These are phyloP conservation scores for Botryotinia calthae DNA, from an alignment of 2,329 filamentous ascomycete species.

Conservation along the genomic window DNA sequence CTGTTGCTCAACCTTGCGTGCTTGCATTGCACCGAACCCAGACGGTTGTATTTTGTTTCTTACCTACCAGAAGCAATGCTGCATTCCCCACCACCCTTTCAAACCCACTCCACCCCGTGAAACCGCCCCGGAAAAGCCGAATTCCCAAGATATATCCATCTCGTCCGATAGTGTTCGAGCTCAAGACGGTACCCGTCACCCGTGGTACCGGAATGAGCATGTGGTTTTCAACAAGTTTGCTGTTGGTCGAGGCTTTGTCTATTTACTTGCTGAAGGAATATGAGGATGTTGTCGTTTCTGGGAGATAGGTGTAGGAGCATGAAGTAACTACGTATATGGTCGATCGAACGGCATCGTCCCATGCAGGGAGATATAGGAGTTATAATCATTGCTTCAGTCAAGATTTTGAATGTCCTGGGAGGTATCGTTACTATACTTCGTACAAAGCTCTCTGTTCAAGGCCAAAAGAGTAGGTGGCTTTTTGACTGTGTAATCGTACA, in stretches of 20 bases:
- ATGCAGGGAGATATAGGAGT: neutral
- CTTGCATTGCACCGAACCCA: neutral
- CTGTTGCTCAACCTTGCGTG: slow-evolving; percentile 6
- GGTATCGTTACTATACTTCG: too few relatives aligned
- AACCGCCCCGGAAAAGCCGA: slow-evolving; percentile 12
- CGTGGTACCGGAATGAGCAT: neutral
- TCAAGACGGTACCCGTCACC: neutral
- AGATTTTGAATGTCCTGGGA: neutral
- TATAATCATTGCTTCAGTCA: neutral
- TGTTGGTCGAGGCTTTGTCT: neutral
- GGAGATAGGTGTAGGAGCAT: neutral
- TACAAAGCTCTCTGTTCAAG: neutral
- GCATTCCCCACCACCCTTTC: neutral
- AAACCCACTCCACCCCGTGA: neutral
- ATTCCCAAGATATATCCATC: slow-evolving; percentile 15
- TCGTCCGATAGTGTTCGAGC: neutral
- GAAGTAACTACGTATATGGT: neutral
- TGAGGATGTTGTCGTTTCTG: neutral
- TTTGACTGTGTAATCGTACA: neutral
- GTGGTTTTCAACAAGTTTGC: neutral
- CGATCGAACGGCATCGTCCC: neutral
- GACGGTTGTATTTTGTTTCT: neutral
- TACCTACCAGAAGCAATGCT: neutral
- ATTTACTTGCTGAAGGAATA: neutral
- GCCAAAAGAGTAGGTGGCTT: neutral